Conservation (phyloP, 2,329 filamentous ascomycete genomes). For the Emmonsiellopsis sp. region DNA sequence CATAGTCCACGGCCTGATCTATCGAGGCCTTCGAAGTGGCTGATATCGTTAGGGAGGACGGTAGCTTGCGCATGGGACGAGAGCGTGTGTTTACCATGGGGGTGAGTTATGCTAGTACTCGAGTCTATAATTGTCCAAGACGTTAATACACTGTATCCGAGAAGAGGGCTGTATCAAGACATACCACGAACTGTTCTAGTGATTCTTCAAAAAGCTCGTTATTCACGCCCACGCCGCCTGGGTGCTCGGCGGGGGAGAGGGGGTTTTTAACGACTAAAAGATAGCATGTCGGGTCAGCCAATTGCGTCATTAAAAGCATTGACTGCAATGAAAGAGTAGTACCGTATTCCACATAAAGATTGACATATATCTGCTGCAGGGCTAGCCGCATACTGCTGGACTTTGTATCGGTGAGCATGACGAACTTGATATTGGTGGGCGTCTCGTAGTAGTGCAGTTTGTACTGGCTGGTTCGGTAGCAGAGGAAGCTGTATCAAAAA, state of each 20-base stretch:
- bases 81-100: too few species aligned
- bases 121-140: too few species aligned
- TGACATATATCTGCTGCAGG: slow-evolving; percentile 96
- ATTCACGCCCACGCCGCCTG: slow-evolving; percentile 51
- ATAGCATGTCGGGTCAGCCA: background rate
- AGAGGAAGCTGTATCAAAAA: slow-evolving; percentile 61
- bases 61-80: too few species aligned
- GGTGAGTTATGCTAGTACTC: too few species aligned
- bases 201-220: slow-evolving; percentile 58
- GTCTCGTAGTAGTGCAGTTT: slow-evolving; percentile 99
- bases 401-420: slow-evolving; percentile 87
- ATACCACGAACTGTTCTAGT: slow-evolving; percentile 41
- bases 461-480: slow-evolving; percentile 87
- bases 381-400: slow-evolving; percentile 87
- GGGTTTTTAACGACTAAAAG: slow-evolving; percentile 54
- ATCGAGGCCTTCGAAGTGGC: too few species aligned
- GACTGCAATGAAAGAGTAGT: background rate
- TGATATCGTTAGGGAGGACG: too few species aligned
- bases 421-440: slow-evolving; percentile 87
- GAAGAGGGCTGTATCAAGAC: slow-evolving; percentile 8
- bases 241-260: slow-evolving; percentile 51
- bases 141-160: too few species aligned
- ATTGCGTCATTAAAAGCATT: background rate
- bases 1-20: too few species aligned
- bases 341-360: slow-evolving; percentile 91